These are phyloP conservation scores for Claviceps sp. DNA, from an alignment of 2,329 filamentous ascomycete species.

Conservation along the genomic window DNA sequence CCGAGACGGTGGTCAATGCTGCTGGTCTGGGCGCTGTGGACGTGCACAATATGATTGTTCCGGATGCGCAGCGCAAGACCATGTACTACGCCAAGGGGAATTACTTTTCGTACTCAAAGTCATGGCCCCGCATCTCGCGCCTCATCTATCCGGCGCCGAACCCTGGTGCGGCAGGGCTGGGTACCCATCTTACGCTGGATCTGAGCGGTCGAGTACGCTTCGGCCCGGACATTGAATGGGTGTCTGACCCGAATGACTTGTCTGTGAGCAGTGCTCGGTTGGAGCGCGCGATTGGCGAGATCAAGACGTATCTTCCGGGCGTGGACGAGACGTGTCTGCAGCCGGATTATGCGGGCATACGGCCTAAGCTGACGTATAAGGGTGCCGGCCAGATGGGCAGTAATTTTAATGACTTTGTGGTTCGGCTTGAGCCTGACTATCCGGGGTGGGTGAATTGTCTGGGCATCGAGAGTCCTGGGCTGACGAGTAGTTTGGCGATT, in stretches of 20 bases:
- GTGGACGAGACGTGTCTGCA: conserved; percentile 53
- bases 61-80: conserved; percentile 36
- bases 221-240: conserved; percentile 93
- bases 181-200: conserved; percentile 89
- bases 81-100: conserved; percentile 87
- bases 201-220: conserved; percentile 75
- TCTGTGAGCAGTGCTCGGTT: conserved; percentile 51
- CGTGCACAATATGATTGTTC: conserved; percentile 72
- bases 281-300: conserved; percentile 55
- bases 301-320: conserved; percentile 63
- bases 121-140: conserved; percentile 49
- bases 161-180: conserved; percentile 70
- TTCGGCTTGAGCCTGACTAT: conserved; percentile 63
- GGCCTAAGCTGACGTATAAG: conserved; percentile 61
- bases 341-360: conserved; percentile 82
- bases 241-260: conserved; percentile 57
- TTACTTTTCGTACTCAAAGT: conserved; percentile 73
- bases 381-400: conserved; percentile 49
- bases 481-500: conserved; percentile 80
- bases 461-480: conserved; percentile 84
- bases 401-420: conserved; percentile 74
- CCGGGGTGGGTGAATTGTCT: conserved; percentile 78
- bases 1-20: conserved; percentile 70
- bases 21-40: conserved; percentile 67
- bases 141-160: conserved; percentile 81